A percentile compares a stretch with the other conserved stretches of the same genome.
Conservation (phyloP, 1,284 basidiomycete genomes). For the Pascua guehoae region DNA sequence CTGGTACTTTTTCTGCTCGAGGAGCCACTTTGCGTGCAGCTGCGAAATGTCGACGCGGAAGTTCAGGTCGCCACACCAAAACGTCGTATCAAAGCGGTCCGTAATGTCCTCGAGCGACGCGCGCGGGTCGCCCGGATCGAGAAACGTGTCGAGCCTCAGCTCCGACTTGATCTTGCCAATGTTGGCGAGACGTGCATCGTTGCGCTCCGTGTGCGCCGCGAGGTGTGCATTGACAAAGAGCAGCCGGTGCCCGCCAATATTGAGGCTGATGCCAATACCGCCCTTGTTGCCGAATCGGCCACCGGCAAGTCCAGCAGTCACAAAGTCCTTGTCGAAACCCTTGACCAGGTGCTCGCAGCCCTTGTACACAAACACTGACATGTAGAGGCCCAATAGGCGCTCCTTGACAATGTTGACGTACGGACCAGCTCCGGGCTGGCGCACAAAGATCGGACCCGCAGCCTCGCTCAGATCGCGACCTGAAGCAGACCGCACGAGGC, state of each 20-base stretch:
- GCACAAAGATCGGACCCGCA: background rate
- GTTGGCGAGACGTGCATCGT: constrained; percentile 45
- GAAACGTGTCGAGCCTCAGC: constrained; percentile 54
- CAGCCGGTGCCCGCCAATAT: constrained; percentile 53
- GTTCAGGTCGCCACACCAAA: constrained; percentile 56
- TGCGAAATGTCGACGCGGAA: constrained; percentile 55
- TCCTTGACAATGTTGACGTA: constrained; percentile 57
- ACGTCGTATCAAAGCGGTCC: constrained; percentile 55
- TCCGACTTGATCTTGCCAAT: constrained; percentile 54
- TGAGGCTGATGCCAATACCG: constrained; percentile 53
- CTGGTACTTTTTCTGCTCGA: constrained; percentile 52
- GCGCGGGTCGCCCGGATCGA: constrained; percentile 43
- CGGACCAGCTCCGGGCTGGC: constrained; percentile 31
- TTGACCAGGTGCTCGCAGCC: constrained; percentile 50
- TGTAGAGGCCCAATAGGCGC: constrained; percentile 56
- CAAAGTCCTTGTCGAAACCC: constrained; percentile 53
- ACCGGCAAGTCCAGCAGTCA: constrained; percentile 56
- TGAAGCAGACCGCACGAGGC: too few relatives aligned
- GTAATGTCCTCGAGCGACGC: constrained; percentile 46
- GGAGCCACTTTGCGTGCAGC: constrained; percentile 56
- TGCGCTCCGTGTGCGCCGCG: constrained; percentile 51
- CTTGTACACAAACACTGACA: constrained; percentile 50
- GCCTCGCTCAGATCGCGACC: too few relatives aligned
- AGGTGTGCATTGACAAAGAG: constrained; percentile 58
- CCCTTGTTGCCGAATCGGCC: constrained; percentile 57